Percentiles rank a stretch among this genome's conserved stretches.
These are phyloP conservation scores for Phytopythium aichiense DNA, from an alignment of 352 stramenopile species.

Conservation along the genomic window DNA sequence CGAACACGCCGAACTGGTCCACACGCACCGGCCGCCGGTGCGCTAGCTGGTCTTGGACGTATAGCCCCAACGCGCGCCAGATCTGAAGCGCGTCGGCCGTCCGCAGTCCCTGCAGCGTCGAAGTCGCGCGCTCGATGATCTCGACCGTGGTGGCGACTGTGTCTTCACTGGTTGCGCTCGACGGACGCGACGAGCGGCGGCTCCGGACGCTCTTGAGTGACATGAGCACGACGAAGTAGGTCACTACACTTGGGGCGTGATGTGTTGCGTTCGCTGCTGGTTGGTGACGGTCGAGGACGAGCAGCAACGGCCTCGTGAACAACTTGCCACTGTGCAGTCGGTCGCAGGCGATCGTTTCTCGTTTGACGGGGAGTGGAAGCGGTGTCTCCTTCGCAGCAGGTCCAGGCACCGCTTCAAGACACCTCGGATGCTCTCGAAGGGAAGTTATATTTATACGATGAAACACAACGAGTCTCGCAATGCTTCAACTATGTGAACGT, in stretches of 20 bases:
- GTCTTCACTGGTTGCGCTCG: background rate
- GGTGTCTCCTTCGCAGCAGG: background rate
- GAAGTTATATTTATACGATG: no score
- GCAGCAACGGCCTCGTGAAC: background rate
- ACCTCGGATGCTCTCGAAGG: background rate
- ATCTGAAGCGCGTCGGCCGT: conserved; percentile 27
- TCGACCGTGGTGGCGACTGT: conserved; percentile 22
- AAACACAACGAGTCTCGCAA: no score
- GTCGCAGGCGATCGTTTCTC: background rate
- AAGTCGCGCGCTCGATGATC: conserved; percentile 37
- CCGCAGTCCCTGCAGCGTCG: conserved; percentile 27
- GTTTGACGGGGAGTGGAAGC: background rate
- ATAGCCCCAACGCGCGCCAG: conserved; percentile 33
- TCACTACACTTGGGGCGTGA: background rate
- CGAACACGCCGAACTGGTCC: conserved; percentile 37
- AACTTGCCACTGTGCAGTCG: background rate
- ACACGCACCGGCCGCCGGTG: conserved; percentile 21
- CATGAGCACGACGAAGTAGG: background rate
- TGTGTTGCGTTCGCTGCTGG: background rate
- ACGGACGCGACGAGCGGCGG: background rate
- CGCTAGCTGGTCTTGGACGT: conserved; percentile 28
- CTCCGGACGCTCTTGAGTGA: background rate
- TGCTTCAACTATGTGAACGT: no score
- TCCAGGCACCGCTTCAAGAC: background rate
- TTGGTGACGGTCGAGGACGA: no score